A percentile compares a stretch with the other conserved stretches of the same genome.
Conservation (phyloP, 1,284 basidiomycete species). For the Coniferiporia weirii region DNA sequence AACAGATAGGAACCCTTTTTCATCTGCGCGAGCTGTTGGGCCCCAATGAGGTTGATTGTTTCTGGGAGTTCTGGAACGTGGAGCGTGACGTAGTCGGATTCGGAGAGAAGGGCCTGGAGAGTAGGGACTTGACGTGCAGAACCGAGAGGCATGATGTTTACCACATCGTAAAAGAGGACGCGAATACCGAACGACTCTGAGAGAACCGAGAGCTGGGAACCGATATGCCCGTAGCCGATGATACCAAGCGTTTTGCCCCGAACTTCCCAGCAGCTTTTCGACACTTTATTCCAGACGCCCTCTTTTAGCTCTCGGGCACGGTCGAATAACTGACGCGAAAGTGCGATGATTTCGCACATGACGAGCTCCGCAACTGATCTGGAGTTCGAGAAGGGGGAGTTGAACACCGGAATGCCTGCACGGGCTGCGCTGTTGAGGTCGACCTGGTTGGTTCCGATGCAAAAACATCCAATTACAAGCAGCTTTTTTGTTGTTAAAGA, state of each 20-base stretch:
- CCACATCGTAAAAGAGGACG: constrained; percentile 93
- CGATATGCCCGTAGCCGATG: constrained; percentile 98
- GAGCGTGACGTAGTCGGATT: constrained; percentile 92
- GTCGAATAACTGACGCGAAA: constrained; percentile 93
- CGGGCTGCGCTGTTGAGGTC: constrained; percentile 82
- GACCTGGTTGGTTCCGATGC: constrained; percentile 99
- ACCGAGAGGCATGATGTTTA: constrained; percentile 98
- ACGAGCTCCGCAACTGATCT: constrained; percentile 99
- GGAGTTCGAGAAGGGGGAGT: constrained; percentile 99
- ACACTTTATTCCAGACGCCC: constrained; percentile 98
- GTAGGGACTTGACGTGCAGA: constrained; percentile 86
- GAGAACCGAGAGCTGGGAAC: constrained; percentile 94
- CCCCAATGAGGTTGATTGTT: constrained; percentile 91
- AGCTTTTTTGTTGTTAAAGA: constrained; percentile 48
- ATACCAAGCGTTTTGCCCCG: constrained; percentile 98
- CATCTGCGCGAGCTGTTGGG: constrained; percentile 80
- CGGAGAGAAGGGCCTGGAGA: constrained; percentile 71
- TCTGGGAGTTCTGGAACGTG: constrained; percentile 97
- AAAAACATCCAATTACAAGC: constrained; percentile 97
- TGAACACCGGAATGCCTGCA: constrained; percentile 97
- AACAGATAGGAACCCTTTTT: constrained; percentile 94
- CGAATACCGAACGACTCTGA: constrained; percentile 96
- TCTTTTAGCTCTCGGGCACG: constrained; percentile 83
- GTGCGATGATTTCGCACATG: constrained; percentile 88
- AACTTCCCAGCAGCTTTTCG: constrained; percentile 97